Conservation (phyloP, 2,329 filamentous ascomycete species). For the Ascochyta pisi region DNA sequence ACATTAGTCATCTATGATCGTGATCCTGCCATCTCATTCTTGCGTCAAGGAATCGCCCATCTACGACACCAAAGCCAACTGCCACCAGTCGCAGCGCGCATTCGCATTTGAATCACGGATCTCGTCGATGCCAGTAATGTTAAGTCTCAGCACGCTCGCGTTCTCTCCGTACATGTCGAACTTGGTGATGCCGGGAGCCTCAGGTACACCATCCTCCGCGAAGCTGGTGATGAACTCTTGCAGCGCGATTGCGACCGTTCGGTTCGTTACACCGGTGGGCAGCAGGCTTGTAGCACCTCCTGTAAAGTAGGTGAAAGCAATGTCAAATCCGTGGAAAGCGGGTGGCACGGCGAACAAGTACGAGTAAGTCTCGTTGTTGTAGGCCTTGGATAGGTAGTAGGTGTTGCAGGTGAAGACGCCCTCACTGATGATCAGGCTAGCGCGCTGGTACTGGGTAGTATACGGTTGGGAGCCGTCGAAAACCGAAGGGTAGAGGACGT, state of each 20-base stretch:
- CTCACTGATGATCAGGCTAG: conserved; percentile 54
- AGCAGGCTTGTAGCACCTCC: conserved; percentile 30
- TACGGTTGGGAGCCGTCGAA: conserved; percentile 58
- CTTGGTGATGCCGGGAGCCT: conserved; percentile 47
- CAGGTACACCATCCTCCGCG: conserved; percentile 49
- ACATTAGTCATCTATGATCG: conserved; percentile 9
- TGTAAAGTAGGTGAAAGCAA: conserved; percentile 62
- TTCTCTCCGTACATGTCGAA: conserved; percentile 58
- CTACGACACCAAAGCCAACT: conserved; percentile 51
- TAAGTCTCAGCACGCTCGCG: conserved; percentile 54
- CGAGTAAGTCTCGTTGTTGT: conserved; percentile 55
- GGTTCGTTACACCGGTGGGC: conserved; percentile 34
- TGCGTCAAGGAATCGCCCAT: not conserved
- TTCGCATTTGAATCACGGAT: conserved; percentile 56
- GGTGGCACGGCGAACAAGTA: conserved; percentile 63
- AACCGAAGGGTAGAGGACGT: conserved; percentile 58
- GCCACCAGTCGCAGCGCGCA: conserved; percentile 61
- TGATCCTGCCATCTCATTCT: not conserved
- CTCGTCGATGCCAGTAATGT: conserved; percentile 51
- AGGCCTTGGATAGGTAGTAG: conserved; percentile 57
- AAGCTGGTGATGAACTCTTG: conserved; percentile 57
- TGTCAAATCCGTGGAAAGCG: conserved; percentile 61
- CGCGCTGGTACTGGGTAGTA: conserved; percentile 53
- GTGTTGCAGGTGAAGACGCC: conserved; percentile 60
- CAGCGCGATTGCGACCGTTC: conserved; percentile 51